These are phyloP conservation scores for Mentha longifolia DNA, from an alignment of 257 asterid genomes.

Conservation along the genomic window DNA sequence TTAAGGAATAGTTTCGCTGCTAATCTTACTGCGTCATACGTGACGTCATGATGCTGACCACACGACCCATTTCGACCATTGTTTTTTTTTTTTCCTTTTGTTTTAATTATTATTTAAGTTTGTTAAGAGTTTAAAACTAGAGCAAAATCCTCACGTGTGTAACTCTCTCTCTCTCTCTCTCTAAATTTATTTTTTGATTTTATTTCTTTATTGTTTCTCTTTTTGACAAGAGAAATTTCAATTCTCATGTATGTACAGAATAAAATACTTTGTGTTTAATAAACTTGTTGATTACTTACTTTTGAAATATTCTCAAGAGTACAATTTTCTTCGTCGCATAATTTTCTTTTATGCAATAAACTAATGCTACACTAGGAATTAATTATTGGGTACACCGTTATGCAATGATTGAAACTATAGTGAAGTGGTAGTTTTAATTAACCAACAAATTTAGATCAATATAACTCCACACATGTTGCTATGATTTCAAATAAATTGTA, in stretches of 20 bases:
- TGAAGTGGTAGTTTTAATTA: too few species aligned
- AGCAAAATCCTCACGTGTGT: too few species aligned
- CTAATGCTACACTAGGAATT: not conserved
- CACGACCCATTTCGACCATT: not conserved
- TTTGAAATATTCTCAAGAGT: not conserved
- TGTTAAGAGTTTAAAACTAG: too few species aligned
- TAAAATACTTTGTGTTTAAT: not conserved
- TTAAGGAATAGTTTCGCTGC: slow-evolving; percentile 1
- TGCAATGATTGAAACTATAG: too few species aligned
- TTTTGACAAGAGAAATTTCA: slow-evolving; percentile 8
- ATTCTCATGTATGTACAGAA: slow-evolving; percentile 15
- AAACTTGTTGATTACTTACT: not conserved
- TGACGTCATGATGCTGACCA: slow-evolving; percentile 5
- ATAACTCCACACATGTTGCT: too few species aligned
- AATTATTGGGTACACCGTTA: too few species aligned
- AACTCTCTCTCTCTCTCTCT: too few species aligned
- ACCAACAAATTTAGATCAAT: too few species aligned
- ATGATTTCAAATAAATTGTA: too few species aligned
- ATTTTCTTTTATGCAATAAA: not conserved
- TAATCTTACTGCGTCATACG: slow-evolving; percentile 1
- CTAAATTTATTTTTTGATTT: not conserved
- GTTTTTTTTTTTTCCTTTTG: not conserved
- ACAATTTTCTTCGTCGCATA: too few species aligned
- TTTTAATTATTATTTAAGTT: too few species aligned
- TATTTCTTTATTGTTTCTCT: too few species aligned